phyloP scores from a whole-genome alignment of 768 basidiomycete species.

The Daedalea quercina region DNA sequence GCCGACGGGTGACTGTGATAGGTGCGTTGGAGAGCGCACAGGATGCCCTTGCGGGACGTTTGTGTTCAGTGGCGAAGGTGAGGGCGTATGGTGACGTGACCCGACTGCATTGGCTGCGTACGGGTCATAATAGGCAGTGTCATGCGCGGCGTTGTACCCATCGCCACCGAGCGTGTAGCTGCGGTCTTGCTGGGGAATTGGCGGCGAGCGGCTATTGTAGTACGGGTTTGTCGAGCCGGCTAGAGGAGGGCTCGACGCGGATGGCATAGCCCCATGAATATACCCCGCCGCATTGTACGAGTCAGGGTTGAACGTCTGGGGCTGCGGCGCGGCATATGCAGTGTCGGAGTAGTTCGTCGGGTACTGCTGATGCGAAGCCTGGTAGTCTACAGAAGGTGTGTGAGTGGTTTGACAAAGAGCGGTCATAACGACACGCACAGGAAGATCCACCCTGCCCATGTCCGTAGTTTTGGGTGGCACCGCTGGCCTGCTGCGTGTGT shows the following conservation, averaged over 20 bases:
- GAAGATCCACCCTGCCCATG: constrained; percentile 47
- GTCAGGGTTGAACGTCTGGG: constrained; percentile 28
- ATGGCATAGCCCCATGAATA: constrained; percentile 6
- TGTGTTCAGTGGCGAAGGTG: constrained; percentile 37
- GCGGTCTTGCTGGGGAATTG: constrained; percentile 27
- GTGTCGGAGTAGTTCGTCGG: constrained; percentile 45
- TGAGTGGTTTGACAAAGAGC: neutral
- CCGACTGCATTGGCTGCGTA: constrained; percentile 3
- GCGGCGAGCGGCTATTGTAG: constrained; percentile 4
- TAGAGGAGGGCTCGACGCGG: constrained; percentile 6
- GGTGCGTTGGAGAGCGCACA: constrained; percentile 9
- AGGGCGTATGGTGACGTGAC: constrained; percentile 22
- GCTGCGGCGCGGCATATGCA: constrained; percentile 29
- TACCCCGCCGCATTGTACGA: constrained; percentile 32
- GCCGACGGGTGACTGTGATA: constrained; percentile 6
- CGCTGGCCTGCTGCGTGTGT: constrained; percentile 24
- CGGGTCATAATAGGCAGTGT: constrained; percentile 11
- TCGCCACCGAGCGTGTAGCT: constrained; percentile 52
- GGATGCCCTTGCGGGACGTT: constrained; percentile 1
- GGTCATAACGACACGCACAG: constrained; percentile 35
- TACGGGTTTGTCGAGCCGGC: constrained; percentile 11
- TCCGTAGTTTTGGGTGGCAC: constrained; percentile 34
- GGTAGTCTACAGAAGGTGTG: neutral
- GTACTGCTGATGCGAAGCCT: constrained; percentile 39
- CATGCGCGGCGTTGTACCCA: constrained; percentile 32